Evolutionary conservation across 345 rosid species (phyloP), one percentile per base, ranked within the genome.

Genomic region (Lepidium africanum): DNA sequence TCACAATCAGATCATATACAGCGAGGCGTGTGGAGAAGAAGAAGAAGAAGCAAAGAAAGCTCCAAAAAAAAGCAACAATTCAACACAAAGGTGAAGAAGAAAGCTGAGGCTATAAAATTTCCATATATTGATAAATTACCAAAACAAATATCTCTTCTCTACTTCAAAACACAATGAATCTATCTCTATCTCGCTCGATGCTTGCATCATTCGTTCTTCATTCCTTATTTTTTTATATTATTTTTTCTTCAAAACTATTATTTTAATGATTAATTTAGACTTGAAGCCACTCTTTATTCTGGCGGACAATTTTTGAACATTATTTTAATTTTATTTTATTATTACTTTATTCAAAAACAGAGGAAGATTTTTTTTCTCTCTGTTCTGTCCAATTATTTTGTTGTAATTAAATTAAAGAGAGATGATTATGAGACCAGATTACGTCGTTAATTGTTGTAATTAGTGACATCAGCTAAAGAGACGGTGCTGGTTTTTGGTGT

Each of bases 61-160:
- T 38, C 19, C 59, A 16, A 51, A 51, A 51, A 13, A 53, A 45
- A 36, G 30, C 54, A 61, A 30, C 33, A 61, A 41, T 63, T 59
- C 56, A 40, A 33, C 41, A 53, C 70, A 45, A 15, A 38, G 25
- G n/a, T 46, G 52, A 59, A 60, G 51, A 60, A 70, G 74, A 79
- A 56, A 58, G 57, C 15, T 45, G 66, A 51, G 76, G 78, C 62
- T 71, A 67, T 38, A 27, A 73, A 78, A 63, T 78, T 82, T 25
- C 73, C 76, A 30, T 25, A 10, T 10, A 37, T 39, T 50, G 51
- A 32, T 35, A 46, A 30, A 35, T 68, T 27, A 47, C 39, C 8
- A 61, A 60, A 69, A 78, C 73, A 49, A 61, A 75, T 63, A 67
- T 42, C 63, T 50, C 53, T 30, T 63, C 75, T 76, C 52, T 49